Evolutionary conservation across 768 basidiomycete genomes (phyloP), one percentile per base, ranked within the genome.

Genomic region (Xerocomus potaroensis): DNA sequence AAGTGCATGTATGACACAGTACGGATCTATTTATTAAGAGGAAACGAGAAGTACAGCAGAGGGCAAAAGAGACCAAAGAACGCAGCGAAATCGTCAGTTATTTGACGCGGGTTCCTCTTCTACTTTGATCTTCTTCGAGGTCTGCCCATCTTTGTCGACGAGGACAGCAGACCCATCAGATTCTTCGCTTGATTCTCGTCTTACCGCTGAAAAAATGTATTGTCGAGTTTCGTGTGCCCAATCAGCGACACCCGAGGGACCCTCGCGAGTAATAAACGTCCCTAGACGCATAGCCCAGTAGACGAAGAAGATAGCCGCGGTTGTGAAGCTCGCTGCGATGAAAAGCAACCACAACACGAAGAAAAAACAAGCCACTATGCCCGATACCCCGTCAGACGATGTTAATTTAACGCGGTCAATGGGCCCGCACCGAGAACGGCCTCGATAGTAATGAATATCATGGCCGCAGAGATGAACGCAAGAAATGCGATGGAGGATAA

Each of bases 271-370:
- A 27, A 73, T 53, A 16, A 69, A 63, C 40, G 60, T 52, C 8
- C 67, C 56, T 32, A 75, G 64, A 40, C 69, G 67, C 34, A 54
- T 59, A 12, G 56, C 48, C 23, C 67, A 55, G 50, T 72, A 75
- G 35, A 59, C 51, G 35, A 51, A 59, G 29, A 68, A 41, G 31
- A 58, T 48, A 30, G 59, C 43, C 15, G 59, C 47, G 22, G 74
- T 71, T 24, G 65, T 46, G 56, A 69, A 62, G 43, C 62, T 51
- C 15, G 73, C 65, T 12, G 61, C 60, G 21, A 67, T 46, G 41
- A 71, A 55, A 7, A 66, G 60, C 15, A 60, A 61, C 47, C 67
- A 57, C 3, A 74, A 51, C 23, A 54, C 53, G 21, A 67, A 55
- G 14, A 67, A 51, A 23, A 74, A 59, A 45, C 69, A 53, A 8